Conservation (phyloP, 129 eudicot genomes). For the sunflower (Helianthus annuus) region DNA sequence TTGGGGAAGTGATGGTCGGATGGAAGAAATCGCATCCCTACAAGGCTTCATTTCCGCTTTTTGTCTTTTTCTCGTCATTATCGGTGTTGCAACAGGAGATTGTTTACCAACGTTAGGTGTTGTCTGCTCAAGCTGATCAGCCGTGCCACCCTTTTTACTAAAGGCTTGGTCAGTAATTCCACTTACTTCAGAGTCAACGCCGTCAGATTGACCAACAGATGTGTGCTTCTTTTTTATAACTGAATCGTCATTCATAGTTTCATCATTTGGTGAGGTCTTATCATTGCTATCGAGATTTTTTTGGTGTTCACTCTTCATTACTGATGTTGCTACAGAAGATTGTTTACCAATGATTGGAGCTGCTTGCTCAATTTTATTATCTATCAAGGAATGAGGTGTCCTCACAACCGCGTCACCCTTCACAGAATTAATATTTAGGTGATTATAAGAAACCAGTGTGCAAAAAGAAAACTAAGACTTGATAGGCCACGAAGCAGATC, state of each 20-base stretch:
- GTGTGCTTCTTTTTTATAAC: slow-evolving; percentile 27
- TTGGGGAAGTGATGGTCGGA: too few relatives aligned
- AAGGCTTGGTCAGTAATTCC: slow-evolving; percentile 38
- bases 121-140: background rate
- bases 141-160: slow-evolving; percentile 7
- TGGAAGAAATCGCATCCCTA: too few relatives aligned
- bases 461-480: slow-evolving; percentile 2
- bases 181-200: slow-evolving; percentile 28
- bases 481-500: background rate
- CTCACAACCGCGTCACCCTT: background rate
- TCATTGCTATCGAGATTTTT: slow-evolving; percentile 3
- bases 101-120: background rate
- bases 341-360: background rate
- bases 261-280: slow-evolving; percentile 24
- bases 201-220: slow-evolving; percentile 26
- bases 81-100: background rate
- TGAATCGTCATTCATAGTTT: slow-evolving; percentile 20
- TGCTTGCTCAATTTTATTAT: slow-evolving; percentile 6
- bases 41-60: too few relatives aligned
- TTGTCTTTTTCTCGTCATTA: background rate
- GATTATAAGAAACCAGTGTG: background rate
- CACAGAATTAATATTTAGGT: background rate
- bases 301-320: background rate
- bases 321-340: slow-evolving; percentile 1
- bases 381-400: slow-evolving; percentile 4